A percentile compares a stretch with the other conserved stretches of the same genome.
phyloP scores from a whole-genome alignment of 2,329 filamentous ascomycete species.

The Lachnellula cervina region DNA sequence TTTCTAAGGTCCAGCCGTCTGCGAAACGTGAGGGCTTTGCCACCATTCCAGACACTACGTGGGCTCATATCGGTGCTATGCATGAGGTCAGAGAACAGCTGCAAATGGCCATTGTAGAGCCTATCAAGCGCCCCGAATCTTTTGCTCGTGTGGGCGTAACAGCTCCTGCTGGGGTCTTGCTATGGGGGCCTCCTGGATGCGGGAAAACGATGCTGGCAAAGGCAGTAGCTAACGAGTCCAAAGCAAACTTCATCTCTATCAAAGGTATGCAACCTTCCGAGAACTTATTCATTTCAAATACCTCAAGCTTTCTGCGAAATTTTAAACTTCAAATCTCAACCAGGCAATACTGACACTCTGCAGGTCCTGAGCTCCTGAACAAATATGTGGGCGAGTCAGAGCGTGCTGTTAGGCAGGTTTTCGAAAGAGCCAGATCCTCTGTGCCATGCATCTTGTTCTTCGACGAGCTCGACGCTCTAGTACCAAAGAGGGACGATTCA shows the following conservation, averaged over 20 bases:
- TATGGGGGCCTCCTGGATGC: slow-evolving; percentile 95
- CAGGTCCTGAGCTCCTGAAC: slow-evolving; percentile 82
- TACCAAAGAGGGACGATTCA: slow-evolving; percentile 73
- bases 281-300: too few relatives aligned
- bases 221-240: slow-evolving; percentile 89
- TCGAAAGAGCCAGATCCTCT: slow-evolving; percentile 78
- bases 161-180: slow-evolving; percentile 78
- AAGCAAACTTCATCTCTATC: slow-evolving; percentile 97
- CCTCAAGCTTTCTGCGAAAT: too few relatives aligned
- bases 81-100: slow-evolving; percentile 75
- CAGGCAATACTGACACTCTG: too few relatives aligned
- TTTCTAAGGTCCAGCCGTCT: slow-evolving; percentile 72
- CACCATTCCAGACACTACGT: slow-evolving; percentile 88
- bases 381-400: slow-evolving; percentile 98
- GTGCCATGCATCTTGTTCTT: slow-evolving; percentile 96
- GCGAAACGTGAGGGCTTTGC: slow-evolving; percentile 92
- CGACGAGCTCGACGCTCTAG: slow-evolving; percentile 91
- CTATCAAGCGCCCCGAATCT: slow-evolving; percentile 75
- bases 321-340: too few relatives aligned
- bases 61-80: slow-evolving; percentile 86
- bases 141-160: slow-evolving; percentile 75
- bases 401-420: slow-evolving; percentile 86
- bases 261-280: slow-evolving; percentile 48
- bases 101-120: slow-evolving; percentile 79
- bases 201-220: slow-evolving; percentile 96